A percentile compares a stretch with the other conserved stretches of the same genome.
Evolutionary conservation across 1,139 yeast species (phyloP).

Genomic region (Debaryomyces fabryi): DNA sequence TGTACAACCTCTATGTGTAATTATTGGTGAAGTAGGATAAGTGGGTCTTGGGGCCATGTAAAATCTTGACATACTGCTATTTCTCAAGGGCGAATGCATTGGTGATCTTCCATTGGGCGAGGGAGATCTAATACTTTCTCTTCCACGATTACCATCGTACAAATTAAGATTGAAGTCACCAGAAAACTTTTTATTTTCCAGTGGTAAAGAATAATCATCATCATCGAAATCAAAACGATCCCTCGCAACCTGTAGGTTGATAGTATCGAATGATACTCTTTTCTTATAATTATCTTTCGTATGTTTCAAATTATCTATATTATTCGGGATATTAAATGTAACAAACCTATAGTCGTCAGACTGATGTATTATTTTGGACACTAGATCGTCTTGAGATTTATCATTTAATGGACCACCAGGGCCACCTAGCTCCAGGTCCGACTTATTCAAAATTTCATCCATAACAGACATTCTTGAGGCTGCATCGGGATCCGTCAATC

Average conservation of each 20-base stretch:
- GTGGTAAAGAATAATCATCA: slow-evolving; percentile 6
- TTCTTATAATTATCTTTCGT: slow-evolving; percentile 18
- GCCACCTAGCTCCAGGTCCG: not conserved
- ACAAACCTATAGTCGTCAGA: slow-evolving; percentile 27
- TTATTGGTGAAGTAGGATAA: slow-evolving; percentile 57
- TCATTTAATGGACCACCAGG: not conserved
- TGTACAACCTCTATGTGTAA: slow-evolving; percentile 55
- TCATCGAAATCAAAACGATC: slow-evolving; percentile 18
- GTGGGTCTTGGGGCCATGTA: not conserved
- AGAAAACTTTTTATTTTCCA: not conserved
- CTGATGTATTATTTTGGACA: slow-evolving; percentile 22
- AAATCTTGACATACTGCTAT: slow-evolving; percentile 13
- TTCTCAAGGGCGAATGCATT: slow-evolving; percentile 15
- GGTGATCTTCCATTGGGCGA: slow-evolving; percentile 17
- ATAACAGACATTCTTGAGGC: not conserved
- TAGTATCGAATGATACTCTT: slow-evolving; percentile 28
- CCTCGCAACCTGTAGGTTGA: slow-evolving; percentile 21
- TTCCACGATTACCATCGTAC: slow-evolving; percentile 14
- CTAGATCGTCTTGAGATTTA: slow-evolving; percentile 21
- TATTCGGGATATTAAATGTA: slow-evolving; percentile 20
- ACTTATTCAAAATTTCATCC: not conserved
- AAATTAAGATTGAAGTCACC: slow-evolving; percentile 1
- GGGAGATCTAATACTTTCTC: slow-evolving; percentile 21
- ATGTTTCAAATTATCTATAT: slow-evolving; percentile 13
- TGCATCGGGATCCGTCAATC: not conserved